Evolutionary conservation across 306 rosid genomes (phyloP).

Genomic region (Cucurbita argyrosperma): DNA sequence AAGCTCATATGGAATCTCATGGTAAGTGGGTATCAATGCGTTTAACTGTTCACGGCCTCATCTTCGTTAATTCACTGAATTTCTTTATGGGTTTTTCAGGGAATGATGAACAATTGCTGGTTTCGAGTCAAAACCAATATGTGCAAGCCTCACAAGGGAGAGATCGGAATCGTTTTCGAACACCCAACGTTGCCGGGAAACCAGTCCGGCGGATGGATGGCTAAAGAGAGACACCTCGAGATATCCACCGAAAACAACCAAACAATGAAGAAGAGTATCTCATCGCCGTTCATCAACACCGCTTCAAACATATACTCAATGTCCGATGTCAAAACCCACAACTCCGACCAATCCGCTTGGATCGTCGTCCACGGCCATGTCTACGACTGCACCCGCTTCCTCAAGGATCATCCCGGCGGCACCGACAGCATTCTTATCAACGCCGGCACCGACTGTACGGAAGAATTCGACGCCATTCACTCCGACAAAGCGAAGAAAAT

Average conservation of each 20-base stretch:
- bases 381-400: conserved; percentile 57
- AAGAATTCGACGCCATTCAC: conserved; percentile 79
- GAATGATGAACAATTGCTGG: conserved; percentile 96
- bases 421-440: conserved; percentile 70
- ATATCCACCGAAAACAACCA: conserved; percentile 17
- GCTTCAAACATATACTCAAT: conserved; percentile 27
- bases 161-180: conserved; percentile 56
- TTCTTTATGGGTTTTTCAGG: conserved; percentile 18
- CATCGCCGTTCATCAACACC: conserved; percentile 59
- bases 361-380: conserved; percentile 56
- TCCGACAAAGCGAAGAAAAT: conserved; percentile 65
- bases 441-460: conserved; percentile 76
- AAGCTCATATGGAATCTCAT: conserved; percentile 79
- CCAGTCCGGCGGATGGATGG: conserved; percentile 86
- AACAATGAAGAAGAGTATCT: conserved; percentile 37
- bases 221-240: conserved; percentile 35
- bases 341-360: conserved; percentile 45
- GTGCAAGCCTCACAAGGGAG: conserved; percentile 47
- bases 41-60: too few species aligned
- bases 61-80: background rate
- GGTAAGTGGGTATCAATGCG: conserved; percentile 15
- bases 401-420: conserved; percentile 81
- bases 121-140: conserved; percentile 50
- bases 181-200: conserved; percentile 74
- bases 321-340: conserved; percentile 47